Base-by-base conservation (phyloP, 306 rosid species). In the Oxytropis ochrocephala region DNA sequence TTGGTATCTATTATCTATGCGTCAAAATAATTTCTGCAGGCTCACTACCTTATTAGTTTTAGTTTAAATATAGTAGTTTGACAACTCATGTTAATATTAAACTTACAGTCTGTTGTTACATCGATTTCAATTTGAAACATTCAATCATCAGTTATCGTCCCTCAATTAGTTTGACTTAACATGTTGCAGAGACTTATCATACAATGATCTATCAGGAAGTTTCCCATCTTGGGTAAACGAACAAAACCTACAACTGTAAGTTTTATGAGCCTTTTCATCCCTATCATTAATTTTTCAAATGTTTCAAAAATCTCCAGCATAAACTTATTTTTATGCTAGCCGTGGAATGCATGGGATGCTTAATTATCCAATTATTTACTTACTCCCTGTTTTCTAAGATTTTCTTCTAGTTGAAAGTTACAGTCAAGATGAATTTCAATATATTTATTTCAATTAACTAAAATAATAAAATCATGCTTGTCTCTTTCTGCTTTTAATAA, bases 151-250 rank as follows among this genome's bases (percentile, higher is more conserved):
- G 32, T 17, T 41, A 44, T 7, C 46, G 43, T 60, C 44, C 14
- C 29, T 63, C 32, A 46, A 41, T 44, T 55, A 6, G 24, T 64
- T 64, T 43, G 67, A 38, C 43, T 61, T 65, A 8, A 63, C 53
- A 30, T 62, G 44, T 82, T 75, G 83, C 87, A 92, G 98, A 76
- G 98, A 92, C 81, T 52, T 90, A 61, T 92, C 96, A 7, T 90
- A 92, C 92, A 92, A 92, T 72, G 54, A 80, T 69, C 77, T 90
- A 69, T 41, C 78, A 3, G 98, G 98, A 60, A 80, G 79, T 73
- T 19, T 92, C 62, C 98, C 98, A 52, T 73, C 96, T 56, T 92
- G 98, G 98, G 82, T 77, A 65, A 83, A 59, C 19, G 56, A 68
- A 33, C 67, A 4, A 57, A 75, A 75, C 74, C 64, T 88, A 53